These are phyloP conservation scores for Exidia glandulosa DNA, from an alignment of 768 basidiomycete species.

Conservation along the genomic window DNA sequence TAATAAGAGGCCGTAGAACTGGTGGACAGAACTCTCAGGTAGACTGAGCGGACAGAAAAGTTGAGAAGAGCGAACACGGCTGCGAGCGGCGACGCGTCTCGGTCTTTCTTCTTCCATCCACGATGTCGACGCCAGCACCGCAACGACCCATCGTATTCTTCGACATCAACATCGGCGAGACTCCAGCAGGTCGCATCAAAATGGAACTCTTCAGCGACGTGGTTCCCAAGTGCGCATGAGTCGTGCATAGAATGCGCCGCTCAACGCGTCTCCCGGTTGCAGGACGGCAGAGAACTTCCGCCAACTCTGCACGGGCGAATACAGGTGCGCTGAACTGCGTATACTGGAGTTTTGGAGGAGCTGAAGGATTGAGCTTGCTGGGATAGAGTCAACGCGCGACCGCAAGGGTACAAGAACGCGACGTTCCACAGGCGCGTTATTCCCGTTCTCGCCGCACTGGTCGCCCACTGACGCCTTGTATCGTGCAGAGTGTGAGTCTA, in stretches of 20 bases:
- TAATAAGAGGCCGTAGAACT: too few relatives aligned
- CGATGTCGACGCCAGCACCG: slow-evolving; percentile 1
- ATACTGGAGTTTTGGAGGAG: not conserved
- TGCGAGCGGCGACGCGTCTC: too few relatives aligned
- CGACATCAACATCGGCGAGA: slow-evolving; percentile 95
- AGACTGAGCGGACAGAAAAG: too few relatives aligned
- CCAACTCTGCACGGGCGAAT: slow-evolving; percentile 96
- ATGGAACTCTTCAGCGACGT: slow-evolving; percentile 97
- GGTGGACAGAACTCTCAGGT: too few relatives aligned
- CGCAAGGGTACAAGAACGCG: slow-evolving; percentile 86
- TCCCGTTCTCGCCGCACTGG: not conserved
- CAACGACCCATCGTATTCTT: slow-evolving; percentile 82
- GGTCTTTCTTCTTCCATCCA: not conserved
- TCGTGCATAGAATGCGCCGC: too few relatives aligned
- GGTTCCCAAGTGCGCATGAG: too few relatives aligned
- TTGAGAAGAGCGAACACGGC: too few relatives aligned
- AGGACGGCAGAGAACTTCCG: slow-evolving; percentile 97
- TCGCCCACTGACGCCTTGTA: not conserved
- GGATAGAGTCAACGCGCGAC: slow-evolving; percentile 72
- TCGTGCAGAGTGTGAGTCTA: slow-evolving; percentile 53
- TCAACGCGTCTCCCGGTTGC: too few relatives aligned
- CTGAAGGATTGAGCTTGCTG: not conserved
- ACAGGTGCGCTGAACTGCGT: slow-evolving; percentile 40
- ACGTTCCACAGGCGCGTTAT: slow-evolving; percentile 75
- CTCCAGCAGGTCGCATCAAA: slow-evolving; percentile 87